These are phyloP conservation scores for Xylaria flabelliformis DNA, from an alignment of 495 filamentous ascomycete genomes.

Conservation along the genomic window DNA sequence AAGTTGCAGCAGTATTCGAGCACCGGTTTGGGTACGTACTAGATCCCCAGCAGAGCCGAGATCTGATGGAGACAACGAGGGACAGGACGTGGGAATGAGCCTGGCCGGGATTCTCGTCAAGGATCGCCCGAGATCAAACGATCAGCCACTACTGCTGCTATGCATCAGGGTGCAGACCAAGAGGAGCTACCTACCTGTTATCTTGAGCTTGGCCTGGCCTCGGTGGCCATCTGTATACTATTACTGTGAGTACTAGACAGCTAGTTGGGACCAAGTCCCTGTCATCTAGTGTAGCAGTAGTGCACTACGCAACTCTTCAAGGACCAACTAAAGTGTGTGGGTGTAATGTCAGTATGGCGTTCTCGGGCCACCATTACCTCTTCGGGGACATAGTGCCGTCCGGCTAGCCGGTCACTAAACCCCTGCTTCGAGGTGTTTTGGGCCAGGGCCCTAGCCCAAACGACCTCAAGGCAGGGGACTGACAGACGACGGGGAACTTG, in stretches of 20 bases:
- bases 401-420: slow-evolving; percentile 43
- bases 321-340: slow-evolving; percentile 30
- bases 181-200: slow-evolving; percentile 1
- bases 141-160: slow-evolving; percentile 11
- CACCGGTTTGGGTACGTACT: slow-evolving; percentile 23
- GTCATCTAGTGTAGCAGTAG: slow-evolving; percentile 31
- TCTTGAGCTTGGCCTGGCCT: background rate
- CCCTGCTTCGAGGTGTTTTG: slow-evolving; percentile 43
- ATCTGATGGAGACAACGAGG: slow-evolving; percentile 16
- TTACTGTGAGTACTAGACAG: background rate
- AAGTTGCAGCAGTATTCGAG: slow-evolving; percentile 17
- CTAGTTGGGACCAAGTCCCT: slow-evolving; percentile 9
- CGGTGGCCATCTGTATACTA: background rate
- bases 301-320: slow-evolving; percentile 12
- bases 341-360: slow-evolving; percentile 35
- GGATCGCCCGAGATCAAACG: slow-evolving; percentile 25
- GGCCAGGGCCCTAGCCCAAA: slow-evolving; percentile 40
- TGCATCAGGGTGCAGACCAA: slow-evolving; percentile 14
- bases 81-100: slow-evolving; percentile 10
- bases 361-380: slow-evolving; percentile 40
- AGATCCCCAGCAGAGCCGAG: slow-evolving; percentile 20
- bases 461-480: slow-evolving; percentile 24
- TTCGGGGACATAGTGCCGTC: slow-evolving; percentile 40
- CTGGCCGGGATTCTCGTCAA: slow-evolving; percentile 8
- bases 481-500: slow-evolving; percentile 40